Percentiles rank a stretch among this genome's conserved stretches.
phyloP scores from a whole-genome alignment of 2,329 filamentous ascomycete genomes.

The Ilyonectria destructans region DNA sequence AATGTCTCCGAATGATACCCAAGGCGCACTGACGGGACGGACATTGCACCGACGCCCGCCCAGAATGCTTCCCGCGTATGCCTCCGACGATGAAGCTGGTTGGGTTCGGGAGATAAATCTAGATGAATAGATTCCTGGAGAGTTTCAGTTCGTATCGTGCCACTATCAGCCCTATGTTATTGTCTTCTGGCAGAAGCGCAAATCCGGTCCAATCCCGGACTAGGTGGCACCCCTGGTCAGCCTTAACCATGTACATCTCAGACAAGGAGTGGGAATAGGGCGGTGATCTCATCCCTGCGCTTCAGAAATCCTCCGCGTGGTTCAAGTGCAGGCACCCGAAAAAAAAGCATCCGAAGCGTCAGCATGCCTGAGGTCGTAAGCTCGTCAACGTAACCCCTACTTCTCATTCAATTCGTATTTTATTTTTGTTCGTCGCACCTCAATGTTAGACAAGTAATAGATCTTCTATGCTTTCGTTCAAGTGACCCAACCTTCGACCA shows the following conservation, averaged over 20 bases:
- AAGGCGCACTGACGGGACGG: too few relatives aligned
- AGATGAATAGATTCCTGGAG: too few relatives aligned
- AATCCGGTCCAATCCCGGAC: too few relatives aligned
- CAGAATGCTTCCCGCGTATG: too few relatives aligned
- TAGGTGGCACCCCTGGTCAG: too few relatives aligned
- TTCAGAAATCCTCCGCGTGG: not conserved
- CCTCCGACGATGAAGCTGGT: too few relatives aligned
- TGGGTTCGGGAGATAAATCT: too few relatives aligned
- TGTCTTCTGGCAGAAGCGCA: too few relatives aligned
- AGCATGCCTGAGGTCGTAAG: not conserved
- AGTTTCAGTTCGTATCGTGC: too few relatives aligned
- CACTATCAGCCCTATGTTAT: too few relatives aligned
- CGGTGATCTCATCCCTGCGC: not conserved
- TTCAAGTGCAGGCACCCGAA: not conserved
- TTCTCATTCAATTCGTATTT: not conserved
- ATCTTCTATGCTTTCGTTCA: not conserved
- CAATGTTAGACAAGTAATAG: not conserved
- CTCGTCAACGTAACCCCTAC: not conserved
- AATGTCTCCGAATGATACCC: not conserved
- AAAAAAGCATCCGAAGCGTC: conserved; percentile 17
- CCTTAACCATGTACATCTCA: not conserved
- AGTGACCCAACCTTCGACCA: not conserved
- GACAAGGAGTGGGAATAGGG: not conserved
- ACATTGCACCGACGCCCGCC: too few relatives aligned
- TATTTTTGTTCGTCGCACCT: not conserved